Evolutionary conservation across 2,329 filamentous ascomycete species (phyloP).

Genomic region (Fusarium praegraminearum): DNA sequence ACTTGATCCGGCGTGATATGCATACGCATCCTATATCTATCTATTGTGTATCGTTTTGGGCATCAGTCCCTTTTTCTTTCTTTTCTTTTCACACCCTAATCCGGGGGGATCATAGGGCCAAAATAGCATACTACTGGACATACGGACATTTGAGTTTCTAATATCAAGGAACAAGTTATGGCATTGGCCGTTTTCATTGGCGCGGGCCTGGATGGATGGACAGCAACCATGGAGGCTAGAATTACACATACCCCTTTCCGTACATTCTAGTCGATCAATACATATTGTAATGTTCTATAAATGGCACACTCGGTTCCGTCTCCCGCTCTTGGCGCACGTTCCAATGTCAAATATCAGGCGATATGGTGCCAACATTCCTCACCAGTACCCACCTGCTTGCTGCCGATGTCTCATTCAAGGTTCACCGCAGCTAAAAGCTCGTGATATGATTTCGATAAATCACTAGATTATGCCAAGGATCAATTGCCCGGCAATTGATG

Average conservation of each 20-base stretch:
- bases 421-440: constrained; percentile 17
- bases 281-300: constrained; percentile 36
- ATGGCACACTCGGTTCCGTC: constrained; percentile 14
- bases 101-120: not conserved
- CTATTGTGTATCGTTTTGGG: constrained; percentile 29
- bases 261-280: constrained; percentile 45
- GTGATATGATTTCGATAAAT: constrained; percentile 2
- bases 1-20: constrained; percentile 41
- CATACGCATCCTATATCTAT: constrained; percentile 28
- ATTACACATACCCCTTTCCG: constrained; percentile 48
- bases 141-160: constrained; percentile 14
- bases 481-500: constrained; percentile 1
- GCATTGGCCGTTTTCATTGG: constrained; percentile 16
- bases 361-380: constrained; percentile 24
- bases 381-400: constrained; percentile 11
- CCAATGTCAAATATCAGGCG: constrained; percentile 21
- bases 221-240: constrained; percentile 37
- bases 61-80: constrained; percentile 18
- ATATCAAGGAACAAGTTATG: constrained; percentile 19
- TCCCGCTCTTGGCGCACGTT: constrained; percentile 12
- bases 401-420: constrained; percentile 6
- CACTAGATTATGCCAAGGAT: not conserved
- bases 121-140: constrained; percentile 29
- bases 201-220: constrained; percentile 17
- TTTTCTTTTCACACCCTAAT: constrained; percentile 19